Evolutionary conservation across 169 alveolate species (phyloP), one percentile per base, ranked within the genome.

Genomic region (Eimeria nieschulzi): DNA sequence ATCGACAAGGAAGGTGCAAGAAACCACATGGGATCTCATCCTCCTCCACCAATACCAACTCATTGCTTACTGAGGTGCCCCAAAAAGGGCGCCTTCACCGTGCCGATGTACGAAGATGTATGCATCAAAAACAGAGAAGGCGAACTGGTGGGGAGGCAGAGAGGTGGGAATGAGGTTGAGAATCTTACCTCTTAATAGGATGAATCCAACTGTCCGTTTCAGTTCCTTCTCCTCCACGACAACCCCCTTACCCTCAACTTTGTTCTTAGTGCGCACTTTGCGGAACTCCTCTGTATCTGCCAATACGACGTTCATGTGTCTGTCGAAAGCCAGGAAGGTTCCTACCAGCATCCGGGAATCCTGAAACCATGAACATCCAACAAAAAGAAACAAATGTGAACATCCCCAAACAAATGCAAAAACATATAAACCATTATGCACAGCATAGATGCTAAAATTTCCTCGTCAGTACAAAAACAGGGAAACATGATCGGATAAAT

Each of bases 281-380:
- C 99, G 95, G 96, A 97, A 98, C 95, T 99, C 99, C 96, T 99
- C 99, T 19, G 99, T 97, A 80, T 99, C 99, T 25, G 99, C 97
- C 87, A 99, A 96, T 46, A 98, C 99, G 63, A 98, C 87, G 95
- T 99, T 99, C 99, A 99, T 97, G 95, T 99, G 99, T 92, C 98
- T 98, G 94, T 99, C 99, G 93, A 98, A 99, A n/a, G 99, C 99
- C 92, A 99, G 96, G 93, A 99, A 97, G 26, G 99, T 98, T 25
- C 99, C 99, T 56, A 99, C 99, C 94, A 98, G 96, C 95, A 95
- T 95, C 73, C 99, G 93, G 80, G 97, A 97, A 94, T 99, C 99
- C 93, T 97, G 96, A 7, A 72, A 7, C 76, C 0, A 17, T 7
- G n/a, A 72, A 33, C 46, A 33, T 33, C 46, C 0, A 33, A 33